These are phyloP conservation scores for Podaxis mareebaensis DNA, from an alignment of 768 basidiomycete species.

Conservation along the genomic window DNA sequence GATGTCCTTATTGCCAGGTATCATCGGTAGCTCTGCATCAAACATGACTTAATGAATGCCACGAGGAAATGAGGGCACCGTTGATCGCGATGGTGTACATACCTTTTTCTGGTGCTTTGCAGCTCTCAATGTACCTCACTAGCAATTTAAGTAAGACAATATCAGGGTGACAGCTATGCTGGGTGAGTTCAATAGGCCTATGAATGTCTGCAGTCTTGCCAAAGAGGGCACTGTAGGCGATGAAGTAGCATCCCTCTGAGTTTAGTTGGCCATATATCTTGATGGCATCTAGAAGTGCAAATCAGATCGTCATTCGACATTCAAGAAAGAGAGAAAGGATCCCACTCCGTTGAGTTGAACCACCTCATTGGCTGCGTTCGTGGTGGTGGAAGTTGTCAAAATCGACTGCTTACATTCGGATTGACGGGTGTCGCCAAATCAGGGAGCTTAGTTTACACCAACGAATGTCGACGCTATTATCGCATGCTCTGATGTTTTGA, in stretches of 20 bases:
- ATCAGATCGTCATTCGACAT: neutral
- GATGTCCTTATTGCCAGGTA: conserved; percentile 51
- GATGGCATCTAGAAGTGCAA: conserved; percentile 36
- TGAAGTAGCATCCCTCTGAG: conserved; percentile 36
- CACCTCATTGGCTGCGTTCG: neutral
- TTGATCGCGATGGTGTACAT: neutral
- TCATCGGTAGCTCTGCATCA: conserved; percentile 48
- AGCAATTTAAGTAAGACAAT: neutral
- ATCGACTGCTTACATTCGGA: too few species aligned
- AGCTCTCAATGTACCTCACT: conserved; percentile 50
- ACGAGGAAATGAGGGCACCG: neutral
- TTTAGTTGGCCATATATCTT: conserved; percentile 41
- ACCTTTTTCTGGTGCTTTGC: conserved; percentile 50
- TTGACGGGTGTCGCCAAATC: too few species aligned
- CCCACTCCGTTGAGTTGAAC: neutral
- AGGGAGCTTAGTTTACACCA: too few species aligned
- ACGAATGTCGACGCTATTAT: too few species aligned
- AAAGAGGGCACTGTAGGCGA: conserved; percentile 45
- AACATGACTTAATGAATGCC: conserved; percentile 37
- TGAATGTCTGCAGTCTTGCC: conserved; percentile 48
- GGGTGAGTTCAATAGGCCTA: conserved; percentile 22
- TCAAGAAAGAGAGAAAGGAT: neutral
- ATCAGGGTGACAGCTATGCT: neutral
- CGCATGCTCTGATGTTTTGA: too few species aligned
- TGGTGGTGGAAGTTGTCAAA: neutral